These are phyloP conservation scores for Botrytis medusae DNA, from an alignment of 2,329 filamentous ascomycete genomes.

Conservation along the genomic window DNA sequence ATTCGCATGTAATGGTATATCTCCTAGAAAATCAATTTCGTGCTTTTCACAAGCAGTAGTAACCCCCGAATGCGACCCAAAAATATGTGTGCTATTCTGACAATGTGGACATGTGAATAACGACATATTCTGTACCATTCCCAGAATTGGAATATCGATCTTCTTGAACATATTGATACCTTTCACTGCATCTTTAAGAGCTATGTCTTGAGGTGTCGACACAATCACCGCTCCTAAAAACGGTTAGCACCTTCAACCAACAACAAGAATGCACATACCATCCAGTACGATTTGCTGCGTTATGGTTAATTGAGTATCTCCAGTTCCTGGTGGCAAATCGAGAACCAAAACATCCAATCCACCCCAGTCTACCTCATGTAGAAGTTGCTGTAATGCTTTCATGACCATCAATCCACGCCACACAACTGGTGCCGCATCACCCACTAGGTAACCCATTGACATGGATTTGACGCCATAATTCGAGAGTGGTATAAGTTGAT, in stretches of 20 bases:
- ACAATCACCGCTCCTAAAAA: constrained; percentile 73
- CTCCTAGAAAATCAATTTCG: constrained; percentile 76
- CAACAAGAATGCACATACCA: constrained; percentile 51
- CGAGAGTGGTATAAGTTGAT: constrained; percentile 80
- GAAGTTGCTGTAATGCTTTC: constrained; percentile 91
- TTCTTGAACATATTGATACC: constrained; percentile 92
- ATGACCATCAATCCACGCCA: constrained; percentile 98
- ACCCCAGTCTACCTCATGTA: constrained; percentile 95
- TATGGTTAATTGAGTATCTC: constrained; percentile 95
- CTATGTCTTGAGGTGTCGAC: constrained; percentile 90
- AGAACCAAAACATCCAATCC: constrained; percentile 84
- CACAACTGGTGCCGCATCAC: constrained; percentile 77
- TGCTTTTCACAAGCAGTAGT: constrained; percentile 68
- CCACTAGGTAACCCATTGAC: constrained; percentile 95
- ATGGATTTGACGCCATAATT: constrained; percentile 97
- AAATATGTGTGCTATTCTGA: constrained; percentile 70
- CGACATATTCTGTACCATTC: constrained; percentile 91
- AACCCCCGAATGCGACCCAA: constrained; percentile 67
- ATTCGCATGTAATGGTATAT: constrained; percentile 81
- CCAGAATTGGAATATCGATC: constrained; percentile 71
- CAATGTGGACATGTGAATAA: constrained; percentile 81
- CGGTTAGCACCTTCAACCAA: constrained; percentile 6
- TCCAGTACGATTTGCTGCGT: constrained; percentile 91
- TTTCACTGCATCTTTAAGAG: constrained; percentile 86
- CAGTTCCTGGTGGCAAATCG: constrained; percentile 90